Percentiles rank a stretch among this genome's conserved stretches.
Evolutionary conservation across 805 yeast species (phyloP).

Genomic region (Kurtzmaniella fragi): DNA sequence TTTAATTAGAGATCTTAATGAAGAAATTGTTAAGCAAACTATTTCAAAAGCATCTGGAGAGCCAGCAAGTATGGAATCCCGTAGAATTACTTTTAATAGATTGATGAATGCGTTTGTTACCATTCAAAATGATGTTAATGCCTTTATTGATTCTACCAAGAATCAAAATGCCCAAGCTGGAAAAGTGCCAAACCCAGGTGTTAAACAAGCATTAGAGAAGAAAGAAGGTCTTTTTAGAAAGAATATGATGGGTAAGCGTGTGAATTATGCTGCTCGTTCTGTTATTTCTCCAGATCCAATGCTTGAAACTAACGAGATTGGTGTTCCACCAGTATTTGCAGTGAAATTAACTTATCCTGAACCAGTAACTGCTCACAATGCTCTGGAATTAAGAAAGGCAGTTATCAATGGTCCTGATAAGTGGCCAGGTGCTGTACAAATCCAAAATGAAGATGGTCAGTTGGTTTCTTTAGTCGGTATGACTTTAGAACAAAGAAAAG

Average conservation of each 20-base stretch:
- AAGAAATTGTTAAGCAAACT: conserved; percentile 50
- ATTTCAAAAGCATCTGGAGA: conserved; percentile 40
- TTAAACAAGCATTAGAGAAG: conserved; percentile 95
- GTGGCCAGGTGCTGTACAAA: conserved; percentile 98
- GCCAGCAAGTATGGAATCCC: conserved; percentile 53
- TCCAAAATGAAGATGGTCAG: conserved; percentile 93
- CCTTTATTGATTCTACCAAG: conserved; percentile 87
- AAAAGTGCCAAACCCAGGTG: conserved; percentile 83
- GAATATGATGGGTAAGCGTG: conserved; percentile 99
- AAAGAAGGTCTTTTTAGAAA: conserved; percentile 98
- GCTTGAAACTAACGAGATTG: conserved; percentile 95
- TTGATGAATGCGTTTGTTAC: conserved; percentile 95
- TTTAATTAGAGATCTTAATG: conserved; percentile 83
- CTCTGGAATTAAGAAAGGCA: conserved; percentile 85
- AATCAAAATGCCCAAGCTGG: conserved; percentile 69
- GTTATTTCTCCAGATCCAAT: conserved; percentile 99
- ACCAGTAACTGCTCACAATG: conserved; percentile 91
- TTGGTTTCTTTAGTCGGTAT: conserved; percentile 78
- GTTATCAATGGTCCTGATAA: conserved; percentile 95
- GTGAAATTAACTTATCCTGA: conserved; percentile 94
- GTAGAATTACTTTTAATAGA: conserved; percentile 75
- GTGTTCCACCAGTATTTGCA: conserved; percentile 98
- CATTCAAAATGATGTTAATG: conserved; percentile 91
- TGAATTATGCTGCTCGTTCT: conserved; percentile 97
- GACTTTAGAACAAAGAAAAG: conserved; percentile 91